These are phyloP conservation scores for Leptosphaerulina australis DNA, from an alignment of 2,329 filamentous ascomycete species.

Conservation along the genomic window DNA sequence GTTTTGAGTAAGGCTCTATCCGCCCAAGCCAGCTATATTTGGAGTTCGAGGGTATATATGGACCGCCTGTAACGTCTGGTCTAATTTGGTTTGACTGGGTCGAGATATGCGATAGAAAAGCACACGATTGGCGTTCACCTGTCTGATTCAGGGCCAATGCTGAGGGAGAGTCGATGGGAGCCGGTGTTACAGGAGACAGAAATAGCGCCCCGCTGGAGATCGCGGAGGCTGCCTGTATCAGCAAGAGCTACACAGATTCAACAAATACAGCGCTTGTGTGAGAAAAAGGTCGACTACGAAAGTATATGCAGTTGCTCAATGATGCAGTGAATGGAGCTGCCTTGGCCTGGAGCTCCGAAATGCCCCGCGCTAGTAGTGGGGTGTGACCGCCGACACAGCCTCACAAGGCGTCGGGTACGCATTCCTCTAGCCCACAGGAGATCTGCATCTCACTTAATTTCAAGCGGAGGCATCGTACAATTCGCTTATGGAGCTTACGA, in stretches of 20 bases:
- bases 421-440: not conserved
- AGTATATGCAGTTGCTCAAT: not conserved
- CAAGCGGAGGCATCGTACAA: not conserved
- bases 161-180: constrained; percentile 22
- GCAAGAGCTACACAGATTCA: not conserved
- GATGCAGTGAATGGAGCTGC: constrained; percentile 25
- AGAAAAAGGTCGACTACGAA: not conserved
- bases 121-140: constrained; percentile 15
- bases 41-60: constrained; percentile 11
- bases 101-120: constrained; percentile 4
- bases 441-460: not conserved
- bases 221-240: constrained; percentile 1
- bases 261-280: not conserved
- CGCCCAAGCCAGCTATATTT: constrained; percentile 20
- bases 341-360: constrained; percentile 27
- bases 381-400: not conserved
- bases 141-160: constrained; percentile 24
- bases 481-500: constrained; percentile 4
- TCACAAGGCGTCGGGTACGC: not conserved
- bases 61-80: constrained; percentile 4
- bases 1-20: constrained; percentile 10
- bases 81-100: constrained; percentile 19
- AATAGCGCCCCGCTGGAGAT: constrained; percentile 14
- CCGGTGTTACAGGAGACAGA: constrained; percentile 30
- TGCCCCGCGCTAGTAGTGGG: constrained; percentile 27